These are phyloP conservation scores for Rachicladosporium sp. DNA, from an alignment of 2,329 filamentous ascomycete species.

Conservation along the genomic window DNA sequence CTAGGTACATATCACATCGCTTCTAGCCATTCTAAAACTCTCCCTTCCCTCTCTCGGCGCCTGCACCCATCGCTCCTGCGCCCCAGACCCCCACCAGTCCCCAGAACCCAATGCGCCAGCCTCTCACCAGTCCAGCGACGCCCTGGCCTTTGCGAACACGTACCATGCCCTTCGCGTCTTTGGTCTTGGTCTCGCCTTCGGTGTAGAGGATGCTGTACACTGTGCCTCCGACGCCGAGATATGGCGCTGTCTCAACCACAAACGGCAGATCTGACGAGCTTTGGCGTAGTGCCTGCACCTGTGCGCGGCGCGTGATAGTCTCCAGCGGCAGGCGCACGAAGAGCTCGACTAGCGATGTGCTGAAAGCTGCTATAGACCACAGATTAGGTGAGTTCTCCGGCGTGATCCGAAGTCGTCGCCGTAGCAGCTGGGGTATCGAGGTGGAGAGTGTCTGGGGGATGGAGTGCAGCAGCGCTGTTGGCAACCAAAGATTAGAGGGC, in stretches of 20 bases:
- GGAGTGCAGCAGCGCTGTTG: conserved; percentile 80
- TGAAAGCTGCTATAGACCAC: conserved; percentile 73
- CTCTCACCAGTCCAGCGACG: conserved; percentile 55
- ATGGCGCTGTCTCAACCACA: conserved; percentile 68
- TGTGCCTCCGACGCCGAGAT: conserved; percentile 77
- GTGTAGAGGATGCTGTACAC: conserved; percentile 78
- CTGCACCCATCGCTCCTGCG: conserved; percentile 50
- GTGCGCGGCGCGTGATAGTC: conserved; percentile 78
- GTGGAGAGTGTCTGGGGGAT: conserved; percentile 73
- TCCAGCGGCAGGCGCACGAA: conserved; percentile 83
- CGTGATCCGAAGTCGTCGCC: conserved; percentile 74
- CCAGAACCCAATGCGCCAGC: conserved; percentile 70
- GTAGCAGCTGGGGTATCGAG: conserved; percentile 72
- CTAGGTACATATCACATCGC: no score
- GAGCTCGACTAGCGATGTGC: conserved; percentile 66
- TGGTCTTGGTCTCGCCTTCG: conserved; percentile 50
- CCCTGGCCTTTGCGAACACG: conserved; percentile 52
- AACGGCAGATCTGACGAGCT: conserved; percentile 43
- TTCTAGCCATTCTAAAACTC: conserved; percentile 17
- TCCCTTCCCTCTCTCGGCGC: conserved; percentile 41
- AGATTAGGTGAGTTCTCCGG: conserved; percentile 66
- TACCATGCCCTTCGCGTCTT: conserved; percentile 23
- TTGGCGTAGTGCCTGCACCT: conserved; percentile 41
- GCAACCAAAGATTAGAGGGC: conserved; percentile 53
- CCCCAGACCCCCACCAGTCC: conserved; percentile 64